These are phyloP conservation scores for Cryptococcus jaspeensis DNA, from an alignment of 1,284 basidiomycete genomes.

Conservation along the genomic window DNA sequence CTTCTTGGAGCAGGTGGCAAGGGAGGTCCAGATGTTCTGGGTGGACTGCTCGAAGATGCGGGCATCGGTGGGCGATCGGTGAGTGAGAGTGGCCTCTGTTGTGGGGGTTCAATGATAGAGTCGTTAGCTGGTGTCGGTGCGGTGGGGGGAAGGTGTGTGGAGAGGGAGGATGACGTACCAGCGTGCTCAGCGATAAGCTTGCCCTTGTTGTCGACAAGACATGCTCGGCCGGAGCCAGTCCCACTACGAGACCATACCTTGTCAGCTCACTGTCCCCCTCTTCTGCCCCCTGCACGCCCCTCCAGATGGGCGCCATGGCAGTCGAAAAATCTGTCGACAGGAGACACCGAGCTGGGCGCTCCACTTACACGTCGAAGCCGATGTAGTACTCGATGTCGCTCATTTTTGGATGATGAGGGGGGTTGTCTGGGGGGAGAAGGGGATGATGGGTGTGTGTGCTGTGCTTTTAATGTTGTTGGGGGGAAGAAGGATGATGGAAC, in stretches of 20 bases:
- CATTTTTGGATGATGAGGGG: not conserved
- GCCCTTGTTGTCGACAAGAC: slow-evolving; percentile 73
- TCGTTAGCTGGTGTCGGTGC: not conserved
- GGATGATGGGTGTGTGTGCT: too few species aligned
- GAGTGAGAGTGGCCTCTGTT: slow-evolving; percentile 74
- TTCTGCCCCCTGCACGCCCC: not conserved
- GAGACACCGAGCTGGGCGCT: not conserved
- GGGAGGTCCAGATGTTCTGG: slow-evolving; percentile 78
- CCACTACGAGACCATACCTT: slow-evolving; percentile 55
- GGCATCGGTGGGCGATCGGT: slow-evolving; percentile 78
- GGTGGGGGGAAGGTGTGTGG: not conserved
- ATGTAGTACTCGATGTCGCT: slow-evolving; percentile 54
- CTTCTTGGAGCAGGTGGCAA: slow-evolving; percentile 67
- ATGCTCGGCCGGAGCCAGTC: slow-evolving; percentile 89
- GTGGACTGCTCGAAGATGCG: slow-evolving; percentile 84
- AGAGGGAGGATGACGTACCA: slow-evolving; percentile 20
- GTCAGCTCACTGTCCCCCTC: too few species aligned
- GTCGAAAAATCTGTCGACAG: not conserved
- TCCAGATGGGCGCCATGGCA: too few species aligned
- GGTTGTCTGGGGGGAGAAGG: too few species aligned
- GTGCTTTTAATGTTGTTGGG: too few species aligned
- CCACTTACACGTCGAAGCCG: slow-evolving; percentile 60
- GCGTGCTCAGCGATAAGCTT: slow-evolving; percentile 63
- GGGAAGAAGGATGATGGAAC: too few species aligned
- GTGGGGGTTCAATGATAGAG: not conserved